These are phyloP conservation scores for Striga hermonthica DNA, from an alignment of 305 asterid species.

Conservation along the genomic window DNA sequence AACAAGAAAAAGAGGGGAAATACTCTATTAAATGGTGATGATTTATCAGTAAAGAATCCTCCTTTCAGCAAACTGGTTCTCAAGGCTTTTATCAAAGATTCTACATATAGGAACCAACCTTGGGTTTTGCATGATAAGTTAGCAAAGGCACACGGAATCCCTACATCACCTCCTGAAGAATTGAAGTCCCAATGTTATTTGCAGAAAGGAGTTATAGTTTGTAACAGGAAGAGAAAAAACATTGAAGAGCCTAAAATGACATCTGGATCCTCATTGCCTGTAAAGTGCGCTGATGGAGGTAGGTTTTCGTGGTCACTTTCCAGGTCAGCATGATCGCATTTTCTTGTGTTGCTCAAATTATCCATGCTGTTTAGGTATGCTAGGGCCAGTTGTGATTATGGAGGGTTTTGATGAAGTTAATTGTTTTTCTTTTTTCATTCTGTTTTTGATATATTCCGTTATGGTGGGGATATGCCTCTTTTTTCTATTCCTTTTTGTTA, in stretches of 20 bases:
- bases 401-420: too few species aligned
- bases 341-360: too few species aligned
- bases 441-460: background rate
- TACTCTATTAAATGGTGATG: conserved; percentile 53
- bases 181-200: conserved; percentile 46
- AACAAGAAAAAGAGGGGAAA: conserved; percentile 51
- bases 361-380: too few species aligned
- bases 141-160: conserved; percentile 72
- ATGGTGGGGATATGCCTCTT: background rate
- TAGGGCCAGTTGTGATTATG: too few species aligned
- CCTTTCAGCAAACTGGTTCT: conserved; percentile 76
- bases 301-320: background rate
- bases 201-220: conserved; percentile 64
- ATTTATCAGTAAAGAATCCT: conserved; percentile 51
- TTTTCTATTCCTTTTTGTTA: too few species aligned
- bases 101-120: conserved; percentile 73
- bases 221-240: conserved; percentile 68
- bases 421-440: too few species aligned
- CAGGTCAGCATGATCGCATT: too few species aligned
- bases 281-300: conserved; percentile 39
- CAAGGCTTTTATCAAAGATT: conserved; percentile 82
- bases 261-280: too few species aligned
- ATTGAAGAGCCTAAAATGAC: conserved; percentile 52
- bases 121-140: conserved; percentile 88
- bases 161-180: conserved; percentile 61